Base-by-base conservation (phyloP, 1,139 yeast genomes). In the Pichiaceae sp. region DNA sequence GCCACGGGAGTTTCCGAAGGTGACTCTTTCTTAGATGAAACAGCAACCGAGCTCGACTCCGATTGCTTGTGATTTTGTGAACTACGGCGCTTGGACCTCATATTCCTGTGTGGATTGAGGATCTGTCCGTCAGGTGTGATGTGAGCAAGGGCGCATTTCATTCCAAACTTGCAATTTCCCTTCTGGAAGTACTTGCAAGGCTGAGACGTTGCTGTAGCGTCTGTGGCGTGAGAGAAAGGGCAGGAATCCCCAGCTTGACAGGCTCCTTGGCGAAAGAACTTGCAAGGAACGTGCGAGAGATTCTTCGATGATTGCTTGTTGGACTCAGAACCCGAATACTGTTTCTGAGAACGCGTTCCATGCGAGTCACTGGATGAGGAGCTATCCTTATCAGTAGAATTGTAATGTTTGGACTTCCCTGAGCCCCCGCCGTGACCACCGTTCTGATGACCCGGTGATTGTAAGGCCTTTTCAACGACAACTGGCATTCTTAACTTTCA, bases 201-300 rank as follows among this genome's bases (percentile, higher is more conserved):
- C 24, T 82, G 71, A 44, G 73, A 74, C 43, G 80, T 87, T 31
- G 70, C 63, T 15, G 72, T 59, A 3, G 75, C 68, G 38, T 79
- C 85, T 39, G 75, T 59, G 33, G 83, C 72, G 56, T 91, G 97
- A 31, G 94, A 80, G 53, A 91, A 91, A 2, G 96, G 96, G 58
- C 97, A 91, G 2, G 91, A 69, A 39, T 65, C 67, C 11, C 97
- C 97, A 1, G 97, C 97, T 60, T 87, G 96, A 59, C 97, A 89
- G 16, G 83, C 75, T 0, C 97, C 96, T 56, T 87, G 96, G 44
- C 75, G 69, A 57, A 69, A 87, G 64, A 91, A 89, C 62, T 89
- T 89, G 59, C 98, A 89, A 1, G 98, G 97, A 29, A 89, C 97
- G 59, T 89, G 98, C 38, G 93, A 78, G 38, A 83, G 67, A 50